phyloP scores from a whole-genome alignment of 345 rosid genomes.

The Hibiscus tridactylites region DNA sequence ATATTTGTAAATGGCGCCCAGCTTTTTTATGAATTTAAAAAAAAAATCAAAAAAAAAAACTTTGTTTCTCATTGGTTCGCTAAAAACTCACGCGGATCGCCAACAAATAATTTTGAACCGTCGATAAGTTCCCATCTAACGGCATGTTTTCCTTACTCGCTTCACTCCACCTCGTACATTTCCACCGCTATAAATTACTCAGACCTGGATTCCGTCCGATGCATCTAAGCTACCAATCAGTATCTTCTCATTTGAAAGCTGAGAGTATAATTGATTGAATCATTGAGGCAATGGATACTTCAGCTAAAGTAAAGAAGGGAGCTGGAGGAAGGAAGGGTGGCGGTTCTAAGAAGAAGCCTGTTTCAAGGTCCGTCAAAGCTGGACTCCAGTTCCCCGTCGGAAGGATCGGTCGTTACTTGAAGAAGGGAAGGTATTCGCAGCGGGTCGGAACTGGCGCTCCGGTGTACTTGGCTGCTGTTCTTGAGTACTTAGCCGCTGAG shows the following conservation, averaged over 20 bases:
- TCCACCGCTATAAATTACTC: neutral
- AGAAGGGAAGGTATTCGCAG: conserved; percentile 61
- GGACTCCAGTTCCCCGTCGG: conserved; percentile 82
- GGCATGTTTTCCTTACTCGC: neutral
- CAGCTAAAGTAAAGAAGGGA: no score
- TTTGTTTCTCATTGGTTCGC: neutral
- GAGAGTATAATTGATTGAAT: neutral
- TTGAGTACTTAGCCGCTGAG: conserved; percentile 81
- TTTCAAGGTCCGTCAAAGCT: conserved; percentile 60
- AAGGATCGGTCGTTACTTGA: conserved; percentile 64
- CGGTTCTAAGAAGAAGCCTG: conserved; percentile 69
- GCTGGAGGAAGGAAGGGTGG: conserved; percentile 55
- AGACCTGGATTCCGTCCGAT: neutral
- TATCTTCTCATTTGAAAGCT: neutral
- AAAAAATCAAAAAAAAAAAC: neutral
- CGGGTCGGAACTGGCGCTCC: conserved; percentile 75
- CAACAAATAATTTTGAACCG: neutral
- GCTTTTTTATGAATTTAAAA: neutral
- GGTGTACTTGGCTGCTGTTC: conserved; percentile 72
- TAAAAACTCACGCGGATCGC: neutral
- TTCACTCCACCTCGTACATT: neutral
- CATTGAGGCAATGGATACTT: no score
- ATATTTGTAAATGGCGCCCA: neutral
- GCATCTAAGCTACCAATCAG: no score
- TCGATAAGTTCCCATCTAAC: neutral